These are phyloP conservation scores for Geosmithia flava DNA, from an alignment of 2,329 filamentous ascomycete genomes.

Conservation along the genomic window DNA sequence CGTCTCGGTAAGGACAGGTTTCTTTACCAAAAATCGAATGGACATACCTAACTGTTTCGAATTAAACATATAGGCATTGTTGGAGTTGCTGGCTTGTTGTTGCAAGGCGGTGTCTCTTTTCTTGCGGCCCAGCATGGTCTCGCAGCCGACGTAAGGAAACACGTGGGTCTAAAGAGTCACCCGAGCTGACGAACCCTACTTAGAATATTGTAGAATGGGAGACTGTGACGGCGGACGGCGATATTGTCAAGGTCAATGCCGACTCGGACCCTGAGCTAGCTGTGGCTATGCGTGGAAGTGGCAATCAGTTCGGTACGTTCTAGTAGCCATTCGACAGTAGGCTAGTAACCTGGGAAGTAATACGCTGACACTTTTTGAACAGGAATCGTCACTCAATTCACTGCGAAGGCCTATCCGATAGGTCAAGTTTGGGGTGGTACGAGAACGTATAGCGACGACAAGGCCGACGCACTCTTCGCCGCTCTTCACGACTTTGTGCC, in stretches of 20 bases:
- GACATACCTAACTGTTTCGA: neutral
- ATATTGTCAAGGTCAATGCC: conserved; percentile 12
- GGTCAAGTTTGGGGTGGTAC: conserved; percentile 23
- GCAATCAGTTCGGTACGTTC: conserved; percentile 13
- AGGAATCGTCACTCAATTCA: conserved; percentile 20
- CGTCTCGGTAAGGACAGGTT: conserved; percentile 8
- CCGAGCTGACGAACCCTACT: neutral
- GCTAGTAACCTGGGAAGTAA: no score
- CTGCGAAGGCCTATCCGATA: conserved; percentile 15
- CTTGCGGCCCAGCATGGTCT: conserved; percentile 13
- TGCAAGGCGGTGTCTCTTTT: conserved; percentile 16
- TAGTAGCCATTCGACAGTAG: neutral
- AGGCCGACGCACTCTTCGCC: conserved; percentile 15
- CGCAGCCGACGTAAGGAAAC: conserved; percentile 12
- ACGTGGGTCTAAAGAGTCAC: neutral
- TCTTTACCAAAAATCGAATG: no score
- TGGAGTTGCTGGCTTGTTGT: conserved; percentile 13
- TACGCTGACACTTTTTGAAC: no score
- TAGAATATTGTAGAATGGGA: conserved; percentile 6
- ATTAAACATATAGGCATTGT: conserved; percentile 13
- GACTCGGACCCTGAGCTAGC: conserved; percentile 10
- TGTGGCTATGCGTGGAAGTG: conserved; percentile 14
- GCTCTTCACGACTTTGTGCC: conserved; percentile 18
- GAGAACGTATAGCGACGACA: conserved; percentile 14
- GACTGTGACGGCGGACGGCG: conserved; percentile 11